Evolutionary conservation across 2,329 filamentous ascomycete species (phyloP), one percentile per base, ranked within the genome.

Genomic region (Thielaviopsis euricoi): DNA sequence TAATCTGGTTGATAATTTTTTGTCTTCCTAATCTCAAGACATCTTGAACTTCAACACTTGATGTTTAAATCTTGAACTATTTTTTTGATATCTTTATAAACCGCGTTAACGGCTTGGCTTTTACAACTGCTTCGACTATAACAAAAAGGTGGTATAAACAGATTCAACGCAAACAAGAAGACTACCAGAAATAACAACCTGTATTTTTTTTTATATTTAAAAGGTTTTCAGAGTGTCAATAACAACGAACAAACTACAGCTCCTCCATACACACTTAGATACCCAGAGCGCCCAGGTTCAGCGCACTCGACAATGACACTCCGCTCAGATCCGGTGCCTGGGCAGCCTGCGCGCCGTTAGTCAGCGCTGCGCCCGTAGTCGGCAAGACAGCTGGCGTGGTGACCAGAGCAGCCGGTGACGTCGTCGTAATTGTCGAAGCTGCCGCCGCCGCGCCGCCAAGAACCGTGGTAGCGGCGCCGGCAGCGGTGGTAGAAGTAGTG

Each of bases 241-340:
- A 10, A n/a, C 5, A 43, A 43, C 17, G 17, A 43, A 43, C 10
- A n/a, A 15, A 7, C 1, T 10, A n/a, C 37, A 1, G 13, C 15
- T 37, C 33, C 43, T 19, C 29, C 49, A 46, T 46, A 56, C 33
- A 59, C 29, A 15, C 52, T 22, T 33, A 33, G 17, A 15, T 5
- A 40, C 57, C 60, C n/a, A 76, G 64, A 58, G 71, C 75, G 29
- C 75, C 75, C 12, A 78, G 65, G 54, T 73, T 67, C 49, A 77
- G 64, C 52, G 68, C 64, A 58, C 71, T 76, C 62, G 67, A 72
- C 53, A 77, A 65, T 6, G 66, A 68, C 59, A 76, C 58, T 9
- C 70, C 71, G 33, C 67, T 71, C 9, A 75, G 60, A 60, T 75
- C 67, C 58, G 75, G 69, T 0, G 64, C 33, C 3, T 17, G 17